Percentiles rank a stretch among this genome's conserved stretches.
Conservation (phyloP, 2,329 filamentous ascomycete genomes). For the Aspergillus eucalypticola region DNA sequence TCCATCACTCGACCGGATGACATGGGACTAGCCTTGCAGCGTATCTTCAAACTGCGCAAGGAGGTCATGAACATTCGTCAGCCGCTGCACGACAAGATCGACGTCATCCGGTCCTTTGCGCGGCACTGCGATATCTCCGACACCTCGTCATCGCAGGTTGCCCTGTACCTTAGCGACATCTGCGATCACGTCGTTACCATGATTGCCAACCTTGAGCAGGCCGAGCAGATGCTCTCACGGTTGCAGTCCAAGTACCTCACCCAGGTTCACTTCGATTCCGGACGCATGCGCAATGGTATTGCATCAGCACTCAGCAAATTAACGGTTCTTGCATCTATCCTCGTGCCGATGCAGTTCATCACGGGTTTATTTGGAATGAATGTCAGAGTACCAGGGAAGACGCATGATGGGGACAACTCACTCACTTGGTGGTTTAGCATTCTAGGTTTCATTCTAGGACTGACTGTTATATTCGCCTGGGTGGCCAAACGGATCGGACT, state of each 20-base stretch:
- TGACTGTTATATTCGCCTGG: constrained; percentile 28
- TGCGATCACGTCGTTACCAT: constrained; percentile 98
- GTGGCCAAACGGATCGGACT: constrained; percentile 35
- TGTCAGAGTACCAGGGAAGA: constrained; percentile 40
- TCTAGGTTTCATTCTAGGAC: constrained; percentile 36
- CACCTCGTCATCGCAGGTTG: constrained; percentile 87
- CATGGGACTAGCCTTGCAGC: constrained; percentile 76
- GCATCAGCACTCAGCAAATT: constrained; percentile 88
- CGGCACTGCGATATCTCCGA: constrained; percentile 95
- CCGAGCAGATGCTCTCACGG: constrained; percentile 91
- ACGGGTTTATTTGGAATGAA: constrained; percentile 58
- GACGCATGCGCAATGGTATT: constrained; percentile 78
- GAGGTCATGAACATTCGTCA: constrained; percentile 88
- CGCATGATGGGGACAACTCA: constrained; percentile 11
- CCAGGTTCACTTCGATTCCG: constrained; percentile 85
- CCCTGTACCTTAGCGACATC: constrained; percentile 89
- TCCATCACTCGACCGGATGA: constrained; percentile 87
- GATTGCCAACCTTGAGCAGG: constrained; percentile 89
- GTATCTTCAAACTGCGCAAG: constrained; percentile 84
- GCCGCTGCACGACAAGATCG: constrained; percentile 87
- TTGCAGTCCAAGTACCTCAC: constrained; percentile 92
- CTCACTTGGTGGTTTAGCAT: constrained; percentile 47
- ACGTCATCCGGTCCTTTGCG: constrained; percentile 91
- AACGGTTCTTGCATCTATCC: constrained; percentile 82
- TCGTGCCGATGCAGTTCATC: constrained; percentile 88